Conservation (phyloP, 305 asterid species). For the Salvia sclarea region DNA sequence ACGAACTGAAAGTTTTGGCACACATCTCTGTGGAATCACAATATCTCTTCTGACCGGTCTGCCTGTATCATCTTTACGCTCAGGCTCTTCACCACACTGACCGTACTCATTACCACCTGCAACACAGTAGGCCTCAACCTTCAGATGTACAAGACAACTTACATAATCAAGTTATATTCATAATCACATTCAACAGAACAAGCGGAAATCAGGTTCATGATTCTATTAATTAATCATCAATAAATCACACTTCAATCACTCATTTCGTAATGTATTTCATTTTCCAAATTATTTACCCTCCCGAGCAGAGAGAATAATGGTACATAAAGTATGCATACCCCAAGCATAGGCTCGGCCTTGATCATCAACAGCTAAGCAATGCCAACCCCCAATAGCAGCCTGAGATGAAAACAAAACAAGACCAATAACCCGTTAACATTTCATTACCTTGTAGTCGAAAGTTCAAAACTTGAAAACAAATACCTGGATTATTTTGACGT, state of each 20-base stretch:
- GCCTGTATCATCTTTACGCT: conserved; percentile 84
- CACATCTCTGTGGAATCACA: conserved; percentile 88
- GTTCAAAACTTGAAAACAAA: not conserved
- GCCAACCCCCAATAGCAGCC: conserved; percentile 99
- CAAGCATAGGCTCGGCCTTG: conserved; percentile 97
- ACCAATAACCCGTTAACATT: conserved; percentile 23
- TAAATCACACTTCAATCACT: conserved; percentile 7
- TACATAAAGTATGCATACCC: conserved; percentile 51
- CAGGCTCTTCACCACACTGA: conserved; percentile 99
- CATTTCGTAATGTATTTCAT: not conserved
- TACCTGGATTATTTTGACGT: conserved; percentile 91
- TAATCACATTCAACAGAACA: conserved; percentile 1
- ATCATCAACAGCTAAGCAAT: conserved; percentile 98
- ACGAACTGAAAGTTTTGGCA: conserved; percentile 85
- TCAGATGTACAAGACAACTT: conserved; percentile 20
- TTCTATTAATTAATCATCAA: conserved; percentile 16
- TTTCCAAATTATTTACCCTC: conserved; percentile 6
- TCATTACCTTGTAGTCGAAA: conserved; percentile 3
- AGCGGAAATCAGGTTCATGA: conserved; percentile 25
- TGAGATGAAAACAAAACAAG: conserved; percentile 38
- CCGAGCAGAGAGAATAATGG: conserved; percentile 12
- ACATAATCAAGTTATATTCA: not conserved
- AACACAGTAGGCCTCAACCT: conserved; percentile 30
- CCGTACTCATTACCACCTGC: conserved; percentile 99
- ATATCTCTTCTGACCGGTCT: conserved; percentile 91